A percentile compares a stretch with the other conserved stretches of the same genome.
These are phyloP conservation scores for Eragrostis nindensis DNA, from an alignment of 176 grass and related monocot genomes.

Conservation along the genomic window DNA sequence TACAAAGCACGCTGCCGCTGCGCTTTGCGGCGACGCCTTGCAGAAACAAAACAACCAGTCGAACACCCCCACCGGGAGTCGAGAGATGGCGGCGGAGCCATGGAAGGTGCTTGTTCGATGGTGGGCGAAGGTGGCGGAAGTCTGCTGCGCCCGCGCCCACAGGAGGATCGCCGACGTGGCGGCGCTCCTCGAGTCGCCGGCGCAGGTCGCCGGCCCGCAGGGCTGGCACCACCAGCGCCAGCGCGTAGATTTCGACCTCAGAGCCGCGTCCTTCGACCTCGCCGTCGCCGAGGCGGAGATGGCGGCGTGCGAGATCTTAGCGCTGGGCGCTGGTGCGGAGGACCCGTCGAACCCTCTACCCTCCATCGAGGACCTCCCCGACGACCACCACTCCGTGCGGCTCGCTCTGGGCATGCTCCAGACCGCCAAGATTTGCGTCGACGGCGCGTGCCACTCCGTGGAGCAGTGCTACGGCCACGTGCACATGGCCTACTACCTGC, in stretches of 20 bases:
- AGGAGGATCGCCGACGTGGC: background rate
- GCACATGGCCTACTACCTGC: background rate
- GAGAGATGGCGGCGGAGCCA: background rate
- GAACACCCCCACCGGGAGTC: background rate
- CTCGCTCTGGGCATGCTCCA: background rate
- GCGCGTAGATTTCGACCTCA: background rate
- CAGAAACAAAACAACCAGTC: background rate
- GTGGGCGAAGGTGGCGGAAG: too few species aligned
- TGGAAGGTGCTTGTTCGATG: background rate
- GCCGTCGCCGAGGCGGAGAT: background rate
- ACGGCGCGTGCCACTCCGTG: background rate
- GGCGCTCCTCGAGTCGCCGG: background rate
- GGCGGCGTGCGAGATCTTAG: background rate
- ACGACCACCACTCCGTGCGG: background rate
- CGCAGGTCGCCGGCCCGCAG: background rate
- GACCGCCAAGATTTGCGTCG: background rate
- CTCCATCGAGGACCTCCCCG: background rate
- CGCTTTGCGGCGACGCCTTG: background rate
- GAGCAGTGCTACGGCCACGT: background rate
- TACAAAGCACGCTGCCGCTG: background rate
- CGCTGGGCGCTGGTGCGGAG: too few species aligned
- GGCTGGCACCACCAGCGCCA: too few species aligned
- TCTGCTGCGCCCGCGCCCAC: background rate
- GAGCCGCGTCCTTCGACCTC: background rate
- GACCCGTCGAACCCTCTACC: background rate